phyloP scores from a whole-genome alignment of 2,329 filamentous ascomycete genomes.

The Lachnellula willkommii region DNA sequence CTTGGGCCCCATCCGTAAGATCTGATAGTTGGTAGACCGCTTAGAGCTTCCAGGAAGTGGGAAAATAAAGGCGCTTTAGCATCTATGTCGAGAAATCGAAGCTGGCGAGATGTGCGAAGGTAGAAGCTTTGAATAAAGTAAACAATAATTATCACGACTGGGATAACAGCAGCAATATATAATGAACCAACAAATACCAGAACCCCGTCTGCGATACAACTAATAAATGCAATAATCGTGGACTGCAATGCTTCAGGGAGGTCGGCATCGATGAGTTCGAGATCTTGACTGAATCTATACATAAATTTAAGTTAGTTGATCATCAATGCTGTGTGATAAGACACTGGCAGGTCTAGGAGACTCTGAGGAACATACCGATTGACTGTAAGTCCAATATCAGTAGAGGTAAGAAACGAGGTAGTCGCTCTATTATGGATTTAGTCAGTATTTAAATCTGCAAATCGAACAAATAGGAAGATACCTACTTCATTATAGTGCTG shows the following conservation, averaged over 20 bases:
- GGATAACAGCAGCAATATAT: slow-evolving; percentile 13
- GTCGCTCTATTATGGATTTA: slow-evolving; percentile 7
- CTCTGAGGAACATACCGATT: slow-evolving; percentile 3
- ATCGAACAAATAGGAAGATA: not conserved
- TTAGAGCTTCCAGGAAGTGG: slow-evolving; percentile 41
- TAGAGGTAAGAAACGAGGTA: slow-evolving; percentile 9
- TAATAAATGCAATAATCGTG: not conserved
- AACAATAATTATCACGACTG: slow-evolving; percentile 4
- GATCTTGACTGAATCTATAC: slow-evolving; percentile 15
- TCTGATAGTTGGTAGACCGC: slow-evolving; percentile 45
- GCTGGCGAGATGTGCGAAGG: slow-evolving; percentile 43
- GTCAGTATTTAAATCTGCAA: not conserved
- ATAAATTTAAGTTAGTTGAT: not conserved
- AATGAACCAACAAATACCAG: slow-evolving; percentile 5
- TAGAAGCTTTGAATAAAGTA: slow-evolving; percentile 35
- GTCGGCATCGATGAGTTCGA: slow-evolving; percentile 12
- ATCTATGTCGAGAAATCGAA: slow-evolving; percentile 44
- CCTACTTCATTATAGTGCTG: slow-evolving; percentile 3
- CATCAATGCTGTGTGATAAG: not conserved
- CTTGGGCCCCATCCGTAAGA: slow-evolving; percentile 50
- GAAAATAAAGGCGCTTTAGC: slow-evolving; percentile 39
- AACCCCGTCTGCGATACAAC: not conserved
- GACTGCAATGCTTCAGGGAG: not conserved
- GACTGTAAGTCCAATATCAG: slow-evolving; percentile 9
- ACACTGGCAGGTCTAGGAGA: not conserved